Evolutionary conservation across 2,329 filamentous ascomycete species (phyloP).

Genomic region (Aspergillus awamori): DNA sequence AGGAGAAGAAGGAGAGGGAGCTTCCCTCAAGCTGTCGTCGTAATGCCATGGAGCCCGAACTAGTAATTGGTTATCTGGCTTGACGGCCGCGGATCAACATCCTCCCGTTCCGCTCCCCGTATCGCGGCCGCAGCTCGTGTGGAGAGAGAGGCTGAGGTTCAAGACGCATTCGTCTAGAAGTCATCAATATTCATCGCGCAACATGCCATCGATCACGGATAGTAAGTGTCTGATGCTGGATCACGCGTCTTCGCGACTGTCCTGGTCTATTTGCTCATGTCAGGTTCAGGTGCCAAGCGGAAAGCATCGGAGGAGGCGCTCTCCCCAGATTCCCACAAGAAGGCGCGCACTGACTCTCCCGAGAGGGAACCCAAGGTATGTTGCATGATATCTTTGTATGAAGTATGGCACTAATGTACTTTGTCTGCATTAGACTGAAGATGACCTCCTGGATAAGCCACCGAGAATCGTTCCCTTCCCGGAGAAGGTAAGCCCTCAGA

Average conservation of each 20-base stretch:
- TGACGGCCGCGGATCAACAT: conserved; percentile 27
- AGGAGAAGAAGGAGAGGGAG: conserved; percentile 12
- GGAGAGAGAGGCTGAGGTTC: conserved; percentile 18
- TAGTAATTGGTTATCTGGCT: conserved; percentile 26
- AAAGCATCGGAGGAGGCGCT: conserved; percentile 55
- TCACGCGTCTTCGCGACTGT: not conserved
- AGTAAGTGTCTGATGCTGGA: conserved; percentile 30
- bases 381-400: not conserved
- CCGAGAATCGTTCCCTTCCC: conserved; percentile 76
- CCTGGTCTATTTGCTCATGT: conserved; percentile 16
- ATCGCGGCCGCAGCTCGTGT: conserved; percentile 20
- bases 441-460: conserved; percentile 51
- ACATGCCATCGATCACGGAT: conserved; percentile 35
- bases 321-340: conserved; percentile 50
- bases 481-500: conserved; percentile 67
- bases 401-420: not conserved
- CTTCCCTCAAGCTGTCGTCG: conserved; percentile 14
- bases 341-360: conserved; percentile 52
- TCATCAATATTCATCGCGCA: conserved; percentile 10
- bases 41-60: conserved; percentile 1
- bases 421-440: conserved; percentile 37
- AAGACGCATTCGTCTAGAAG: not conserved
- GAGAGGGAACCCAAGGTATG: conserved; percentile 40
- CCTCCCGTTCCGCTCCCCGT: conserved; percentile 26
- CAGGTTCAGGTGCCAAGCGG: conserved; percentile 44